phyloP scores from a whole-genome alignment of 2,329 filamentous ascomycete species.

The Colletotrichum cereale region DNA sequence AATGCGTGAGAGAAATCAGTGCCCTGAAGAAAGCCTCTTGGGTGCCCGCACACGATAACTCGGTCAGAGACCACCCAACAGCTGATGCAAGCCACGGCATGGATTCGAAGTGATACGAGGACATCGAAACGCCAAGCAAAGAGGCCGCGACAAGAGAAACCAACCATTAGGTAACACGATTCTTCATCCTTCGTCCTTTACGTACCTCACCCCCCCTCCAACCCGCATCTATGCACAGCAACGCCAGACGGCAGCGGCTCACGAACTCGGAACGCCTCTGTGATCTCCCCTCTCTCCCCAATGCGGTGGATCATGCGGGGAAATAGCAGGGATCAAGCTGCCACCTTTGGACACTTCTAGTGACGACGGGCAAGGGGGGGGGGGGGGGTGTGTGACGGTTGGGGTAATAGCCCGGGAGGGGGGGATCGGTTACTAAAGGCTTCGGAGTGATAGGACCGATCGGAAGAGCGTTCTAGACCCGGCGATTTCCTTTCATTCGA shows the following conservation, averaged over 20 bases:
- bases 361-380: background rate
- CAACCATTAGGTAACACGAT: constrained; percentile 4
- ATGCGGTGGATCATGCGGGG: constrained; percentile 25
- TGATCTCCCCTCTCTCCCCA: background rate
- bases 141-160: background rate
- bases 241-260: constrained; percentile 8
- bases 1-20: no score
- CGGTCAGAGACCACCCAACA: background rate
- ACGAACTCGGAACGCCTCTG: background rate
- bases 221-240: background rate
- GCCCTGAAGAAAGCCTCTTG: background rate
- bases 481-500: background rate
- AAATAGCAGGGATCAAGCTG: constrained; percentile 6
- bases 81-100: background rate
- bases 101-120: background rate
- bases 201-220: background rate
- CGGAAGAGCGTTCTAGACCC: constrained; percentile 6
- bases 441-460: constrained; percentile 1
- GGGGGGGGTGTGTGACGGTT: background rate
- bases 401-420: background rate
- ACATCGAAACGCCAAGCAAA: background rate
- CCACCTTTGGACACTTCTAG: background rate
- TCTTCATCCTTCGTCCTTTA: background rate
- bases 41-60: background rate
- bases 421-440: background rate